Evolutionary conservation across 2,329 filamentous ascomycete species (phyloP), one percentile per base, ranked within the genome.

Genomic region (Penicillium janthinellum): DNA sequence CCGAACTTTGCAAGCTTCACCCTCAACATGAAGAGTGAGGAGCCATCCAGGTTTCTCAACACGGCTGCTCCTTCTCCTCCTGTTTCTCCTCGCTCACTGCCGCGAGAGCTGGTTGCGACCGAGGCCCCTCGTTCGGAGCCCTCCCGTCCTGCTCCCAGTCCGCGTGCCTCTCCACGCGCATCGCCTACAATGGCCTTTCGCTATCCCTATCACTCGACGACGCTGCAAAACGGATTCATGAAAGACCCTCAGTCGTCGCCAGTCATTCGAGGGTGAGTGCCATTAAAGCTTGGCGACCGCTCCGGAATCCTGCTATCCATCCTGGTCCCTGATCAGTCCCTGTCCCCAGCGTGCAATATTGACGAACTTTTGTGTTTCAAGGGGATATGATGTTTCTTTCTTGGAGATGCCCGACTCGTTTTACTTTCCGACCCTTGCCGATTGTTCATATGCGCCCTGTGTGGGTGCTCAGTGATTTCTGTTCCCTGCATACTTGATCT

Each of bases 231-330:
- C 54, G 61, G 59, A 35, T 70, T 70, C 38, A 59, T 70, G 52
- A 67, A 63, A 48, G 69, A 71, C 54, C 49, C 69, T 54, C 67
- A 68, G 51, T 66, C 68, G 35, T 67, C 69, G 25, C 62, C 68
- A 39, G 64, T 65, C 34, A 71, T 71, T 59, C 65, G 67, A 66
- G 69, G 69, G 66, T 71, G 66, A 69, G 66, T 67, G 37, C 61
- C 55, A 65, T 59, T 39, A 34, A 54, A 59, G 61, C 60, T 67
- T 53, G 58, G 68, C 64, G 44, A 60, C 59, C 62, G 53, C 54
- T 51, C 38, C 39, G 52, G 57, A 62, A 60, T 54, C 59, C 53
- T 57, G 56, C 63, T 61, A 51, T 59, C 25, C 25, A 49, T 62
- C 28, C 15, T 54, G 38, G 22, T 44, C 20, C 2, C 7, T 38